Percentiles rank a stretch among this genome's conserved stretches.
These are phyloP conservation scores for Neohortaea acidophila DNA, from an alignment of 495 filamentous ascomycete species.

Conservation along the genomic window DNA sequence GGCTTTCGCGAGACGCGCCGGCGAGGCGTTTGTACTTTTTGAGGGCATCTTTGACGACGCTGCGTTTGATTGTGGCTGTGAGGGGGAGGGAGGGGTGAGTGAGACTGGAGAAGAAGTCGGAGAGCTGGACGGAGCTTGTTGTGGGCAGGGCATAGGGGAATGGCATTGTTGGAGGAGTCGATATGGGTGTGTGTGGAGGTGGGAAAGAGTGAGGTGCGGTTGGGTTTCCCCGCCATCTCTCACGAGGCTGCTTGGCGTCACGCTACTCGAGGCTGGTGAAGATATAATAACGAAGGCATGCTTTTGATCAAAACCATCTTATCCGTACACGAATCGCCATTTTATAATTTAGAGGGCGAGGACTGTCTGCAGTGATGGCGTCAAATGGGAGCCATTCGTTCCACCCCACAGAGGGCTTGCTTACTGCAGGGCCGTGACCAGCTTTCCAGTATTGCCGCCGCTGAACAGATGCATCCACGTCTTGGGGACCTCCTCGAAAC, in stretches of 20 bases:
- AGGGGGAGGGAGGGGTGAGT: constrained; percentile 18
- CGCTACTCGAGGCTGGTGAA: no score
- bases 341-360: no score
- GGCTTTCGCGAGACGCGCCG: constrained; percentile 3
- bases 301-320: no score
- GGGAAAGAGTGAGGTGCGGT: not conserved
- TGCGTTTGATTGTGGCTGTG: constrained; percentile 13
- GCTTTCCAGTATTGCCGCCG: constrained; percentile 26
- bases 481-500: constrained; percentile 29
- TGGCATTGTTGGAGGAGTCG: constrained; percentile 11
- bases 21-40: constrained; percentile 20
- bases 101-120: constrained; percentile 10
- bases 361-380: no score
- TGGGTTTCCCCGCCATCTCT: no score
- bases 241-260: no score
- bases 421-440: constrained; percentile 21
- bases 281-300: no score
- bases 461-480: constrained; percentile 27
- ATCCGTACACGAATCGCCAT: no score
- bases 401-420: no score
- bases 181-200: no score
- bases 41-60: constrained; percentile 15
- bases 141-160: constrained; percentile 18
- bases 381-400: no score
- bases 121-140: constrained; percentile 16